A percentile compares a stretch with the other conserved stretches of the same genome.
phyloP scores from a whole-genome alignment of 257 asterid genomes.

The Plantago ovata region DNA sequence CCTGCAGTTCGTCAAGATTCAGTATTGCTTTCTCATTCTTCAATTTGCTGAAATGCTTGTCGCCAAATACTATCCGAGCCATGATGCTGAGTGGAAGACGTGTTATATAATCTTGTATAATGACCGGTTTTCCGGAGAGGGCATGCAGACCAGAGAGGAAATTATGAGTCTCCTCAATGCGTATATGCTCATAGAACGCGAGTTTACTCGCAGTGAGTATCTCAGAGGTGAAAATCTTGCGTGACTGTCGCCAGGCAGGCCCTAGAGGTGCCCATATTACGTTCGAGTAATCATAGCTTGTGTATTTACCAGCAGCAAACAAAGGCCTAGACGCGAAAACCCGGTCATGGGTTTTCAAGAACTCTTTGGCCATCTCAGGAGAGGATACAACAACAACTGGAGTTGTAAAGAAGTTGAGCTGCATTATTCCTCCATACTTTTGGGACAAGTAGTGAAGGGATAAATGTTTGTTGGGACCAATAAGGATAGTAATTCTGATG shows the following conservation, averaged over 20 bases:
- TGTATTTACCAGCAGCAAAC: background rate
- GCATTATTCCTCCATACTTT: slow-evolving; percentile 5
- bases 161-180: too few relatives aligned
- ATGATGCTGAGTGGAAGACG: slow-evolving; percentile 4
- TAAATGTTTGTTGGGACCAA: background rate
- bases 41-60: slow-evolving; percentile 18
- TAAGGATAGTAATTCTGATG: too few relatives aligned
- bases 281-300: background rate
- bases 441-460: background rate
- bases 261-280: background rate
- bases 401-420: background rate
- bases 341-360: background rate
- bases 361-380: background rate
- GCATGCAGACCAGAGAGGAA: slow-evolving; percentile 8
- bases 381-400: slow-evolving; percentile 4
- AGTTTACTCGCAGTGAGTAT: slow-evolving; percentile 1
- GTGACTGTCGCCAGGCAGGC: background rate
- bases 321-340: background rate
- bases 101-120: slow-evolving; percentile 19
- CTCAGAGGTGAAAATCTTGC: background rate
- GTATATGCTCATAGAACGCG: slow-evolving; percentile 15
- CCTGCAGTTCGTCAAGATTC: slow-evolving; percentile 13
- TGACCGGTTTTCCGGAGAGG: slow-evolving; percentile 14
- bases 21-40: background rate
- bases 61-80: slow-evolving; percentile 8